phyloP scores from a whole-genome alignment of 192 early-diverging fungal genomes.

The Kickxella alabastrina region DNA sequence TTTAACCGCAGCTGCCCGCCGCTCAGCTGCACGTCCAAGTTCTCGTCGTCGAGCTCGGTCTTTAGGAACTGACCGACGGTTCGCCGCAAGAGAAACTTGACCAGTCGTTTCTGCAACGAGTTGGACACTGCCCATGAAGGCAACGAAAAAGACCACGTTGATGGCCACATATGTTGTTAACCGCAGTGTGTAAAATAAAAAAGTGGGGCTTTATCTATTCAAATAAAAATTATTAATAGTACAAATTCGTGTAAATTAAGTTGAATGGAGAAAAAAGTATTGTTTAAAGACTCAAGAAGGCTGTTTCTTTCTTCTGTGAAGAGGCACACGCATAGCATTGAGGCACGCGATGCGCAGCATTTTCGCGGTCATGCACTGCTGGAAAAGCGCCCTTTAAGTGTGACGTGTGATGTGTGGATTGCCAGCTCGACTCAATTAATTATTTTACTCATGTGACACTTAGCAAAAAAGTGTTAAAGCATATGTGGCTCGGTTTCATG shows the following conservation, averaged over 20 bases:
- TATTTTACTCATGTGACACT: too few relatives aligned
- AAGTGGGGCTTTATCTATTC: not conserved
- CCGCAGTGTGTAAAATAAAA: not conserved
- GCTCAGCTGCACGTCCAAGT: conserved; percentile 81
- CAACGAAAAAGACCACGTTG: conserved; percentile 45
- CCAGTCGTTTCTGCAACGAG: conserved; percentile 77
- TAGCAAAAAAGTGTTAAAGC: too few relatives aligned
- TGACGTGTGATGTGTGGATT: too few relatives aligned
- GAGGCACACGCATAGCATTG: too few relatives aligned
- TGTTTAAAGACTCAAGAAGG: not conserved
- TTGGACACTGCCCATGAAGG: conserved; percentile 58
- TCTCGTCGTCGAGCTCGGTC: conserved; percentile 68
- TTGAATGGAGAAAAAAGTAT: not conserved
- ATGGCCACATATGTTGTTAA: conserved; percentile 41
- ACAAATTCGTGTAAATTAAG: not conserved
- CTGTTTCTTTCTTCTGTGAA: too few relatives aligned
- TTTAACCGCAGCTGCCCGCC: conserved; percentile 71
- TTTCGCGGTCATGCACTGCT: too few relatives aligned
- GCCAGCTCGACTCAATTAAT: too few relatives aligned
- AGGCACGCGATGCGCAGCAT: too few relatives aligned
- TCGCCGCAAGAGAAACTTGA: conserved; percentile 75
- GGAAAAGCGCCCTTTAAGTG: too few relatives aligned
- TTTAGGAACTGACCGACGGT: conserved; percentile 83
- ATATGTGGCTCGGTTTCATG: too few relatives aligned
- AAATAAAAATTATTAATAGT: conserved; percentile 1